A percentile compares a stretch with the other conserved stretches of the same genome.
These are phyloP conservation scores for Colletotrichum costaricense DNA, from an alignment of 2,329 filamentous ascomycete genomes.

Conservation along the genomic window DNA sequence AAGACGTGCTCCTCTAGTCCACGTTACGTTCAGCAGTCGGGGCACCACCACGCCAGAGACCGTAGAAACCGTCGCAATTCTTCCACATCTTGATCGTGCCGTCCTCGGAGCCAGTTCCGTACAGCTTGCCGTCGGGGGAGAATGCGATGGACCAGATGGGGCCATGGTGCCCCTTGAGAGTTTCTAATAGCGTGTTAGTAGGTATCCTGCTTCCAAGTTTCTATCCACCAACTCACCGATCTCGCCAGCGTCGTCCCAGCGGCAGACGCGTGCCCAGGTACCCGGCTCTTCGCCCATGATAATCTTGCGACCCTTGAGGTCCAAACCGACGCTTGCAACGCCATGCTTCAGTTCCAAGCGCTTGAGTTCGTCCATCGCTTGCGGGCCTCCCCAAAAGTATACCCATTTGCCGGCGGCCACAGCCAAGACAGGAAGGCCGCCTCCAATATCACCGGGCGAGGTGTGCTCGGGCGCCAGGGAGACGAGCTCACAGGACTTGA, in stretches of 20 bases:
- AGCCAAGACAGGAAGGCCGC: slow-evolving; percentile 79
- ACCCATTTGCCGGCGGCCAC: slow-evolving; percentile 95
- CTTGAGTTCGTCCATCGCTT: slow-evolving; percentile 80
- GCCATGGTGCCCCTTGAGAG: slow-evolving; percentile 96
- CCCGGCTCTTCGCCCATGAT: slow-evolving; percentile 92
- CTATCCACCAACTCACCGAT: slow-evolving; percentile 65
- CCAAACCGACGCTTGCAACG: slow-evolving; percentile 89
- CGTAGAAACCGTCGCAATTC: slow-evolving; percentile 74
- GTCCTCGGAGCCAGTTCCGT: slow-evolving; percentile 96
- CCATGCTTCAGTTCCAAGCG: slow-evolving; percentile 83
- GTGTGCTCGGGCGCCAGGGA: slow-evolving; percentile 70
- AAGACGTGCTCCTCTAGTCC: slow-evolving; percentile 33
- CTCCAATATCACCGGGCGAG: slow-evolving; percentile 71
- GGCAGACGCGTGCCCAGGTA: slow-evolving; percentile 96
- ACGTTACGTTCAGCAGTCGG: slow-evolving; percentile 28
- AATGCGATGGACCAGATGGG: slow-evolving; percentile 97
- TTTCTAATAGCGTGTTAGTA: slow-evolving; percentile 64
- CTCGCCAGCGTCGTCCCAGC: slow-evolving; percentile 85
- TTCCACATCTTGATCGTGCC: slow-evolving; percentile 96
- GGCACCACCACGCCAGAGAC: slow-evolving; percentile 68
- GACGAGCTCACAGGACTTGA: slow-evolving; percentile 93
- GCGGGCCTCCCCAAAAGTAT: slow-evolving; percentile 87
- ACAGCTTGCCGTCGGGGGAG: slow-evolving; percentile 94
- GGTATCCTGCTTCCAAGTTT: background rate
- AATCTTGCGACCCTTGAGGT: slow-evolving; percentile 82